Evolutionary conservation across 495 filamentous ascomycete genomes (phyloP), one percentile per base, ranked within the genome.

Genomic region (Pyronema omphalodes): DNA sequence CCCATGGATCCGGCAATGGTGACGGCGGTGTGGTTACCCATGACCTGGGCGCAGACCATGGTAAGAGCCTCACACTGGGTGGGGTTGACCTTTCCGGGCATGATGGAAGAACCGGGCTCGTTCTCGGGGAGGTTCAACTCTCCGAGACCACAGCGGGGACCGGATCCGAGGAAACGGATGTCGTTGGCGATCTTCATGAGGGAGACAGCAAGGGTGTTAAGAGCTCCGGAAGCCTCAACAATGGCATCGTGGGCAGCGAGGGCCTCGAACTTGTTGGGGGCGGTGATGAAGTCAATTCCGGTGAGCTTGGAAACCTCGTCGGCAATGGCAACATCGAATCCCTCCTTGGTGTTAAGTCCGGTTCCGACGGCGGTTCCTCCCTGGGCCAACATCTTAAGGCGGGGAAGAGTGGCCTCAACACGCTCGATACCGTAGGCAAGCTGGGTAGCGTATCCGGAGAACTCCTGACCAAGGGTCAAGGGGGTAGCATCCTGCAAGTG

Each of bases 81-180:
- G 36, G 91, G 91, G 75, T 98, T 98, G 62, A 98, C 91, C 75
- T 98, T 98, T 61, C 91, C 91, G 33, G 91, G 91, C 91, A 98
- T 98, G 73, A 98, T 96, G 53, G 84, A 91, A 61, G 79, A 84
- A 46, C 91, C 91, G 14, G 91, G 91, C 75, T 98, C 91, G 71
- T 98, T 98, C 74, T 98, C 91, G 37, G 91, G 91, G 23, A 98
- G 78, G 57, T 73, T 75, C 45, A 98, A 77, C 71, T 98, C 91
- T 52, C 87, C 89, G 9, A 96, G 80, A 60, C 91, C 91, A 71
- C 91, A 98, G 51, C 91, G 84, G 40, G 91, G 91, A 8, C 91
- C 91, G 58, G 86, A 93, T 52, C 93, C 91, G 15, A 98, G 83
- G 73, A 93, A 96, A 57, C 91, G 83, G 64, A 98, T 84, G 66